Conservation (phyloP, 768 basidiomycete genomes). For the Melanogaster broomeanus region DNA sequence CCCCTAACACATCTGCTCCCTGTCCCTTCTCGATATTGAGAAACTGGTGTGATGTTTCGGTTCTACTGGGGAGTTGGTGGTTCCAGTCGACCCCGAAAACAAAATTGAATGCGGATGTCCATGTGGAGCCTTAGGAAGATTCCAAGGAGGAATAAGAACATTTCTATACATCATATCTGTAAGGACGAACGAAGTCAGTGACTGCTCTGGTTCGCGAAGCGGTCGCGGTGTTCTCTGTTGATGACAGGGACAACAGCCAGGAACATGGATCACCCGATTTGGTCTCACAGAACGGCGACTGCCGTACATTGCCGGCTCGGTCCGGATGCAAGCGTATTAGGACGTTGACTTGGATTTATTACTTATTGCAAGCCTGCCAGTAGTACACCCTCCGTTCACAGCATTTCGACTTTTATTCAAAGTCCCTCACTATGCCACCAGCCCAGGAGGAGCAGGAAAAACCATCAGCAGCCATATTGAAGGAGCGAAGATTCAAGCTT, state of each 20-base stretch:
- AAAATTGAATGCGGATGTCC: neutral
- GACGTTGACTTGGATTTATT: slow-evolving; percentile 14
- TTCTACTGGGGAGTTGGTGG: neutral
- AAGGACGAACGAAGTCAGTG: too few relatives aligned
- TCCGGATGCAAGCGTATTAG: slow-evolving; percentile 18
- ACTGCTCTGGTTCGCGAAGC: slow-evolving; percentile 20
- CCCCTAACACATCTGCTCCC: too few relatives aligned
- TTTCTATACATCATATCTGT: too few relatives aligned
- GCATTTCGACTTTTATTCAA: slow-evolving; percentile 10
- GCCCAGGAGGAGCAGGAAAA: slow-evolving; percentile 44
- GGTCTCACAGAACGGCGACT: slow-evolving; percentile 16
- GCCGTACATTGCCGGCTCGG: slow-evolving; percentile 21
- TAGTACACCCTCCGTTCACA: neutral
- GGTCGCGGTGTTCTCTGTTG: too few relatives aligned
- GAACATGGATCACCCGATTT: slow-evolving; percentile 33
- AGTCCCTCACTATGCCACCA: slow-evolving; percentile 27
- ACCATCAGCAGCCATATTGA: slow-evolving; percentile 52
- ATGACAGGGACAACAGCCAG: slow-evolving; percentile 6
- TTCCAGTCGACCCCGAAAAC: too few relatives aligned
- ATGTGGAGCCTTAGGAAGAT: neutral
- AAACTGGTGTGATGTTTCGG: neutral
- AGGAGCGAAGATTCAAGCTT: slow-evolving; percentile 84
- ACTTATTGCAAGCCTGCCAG: slow-evolving; percentile 28
- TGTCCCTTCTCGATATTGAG: too few relatives aligned
- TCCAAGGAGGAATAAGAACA: neutral